Percentiles rank a stretch among this genome's conserved stretches.
Evolutionary conservation across 345 rosid species (phyloP).

Genomic region (Bruguiera parviflora): DNA sequence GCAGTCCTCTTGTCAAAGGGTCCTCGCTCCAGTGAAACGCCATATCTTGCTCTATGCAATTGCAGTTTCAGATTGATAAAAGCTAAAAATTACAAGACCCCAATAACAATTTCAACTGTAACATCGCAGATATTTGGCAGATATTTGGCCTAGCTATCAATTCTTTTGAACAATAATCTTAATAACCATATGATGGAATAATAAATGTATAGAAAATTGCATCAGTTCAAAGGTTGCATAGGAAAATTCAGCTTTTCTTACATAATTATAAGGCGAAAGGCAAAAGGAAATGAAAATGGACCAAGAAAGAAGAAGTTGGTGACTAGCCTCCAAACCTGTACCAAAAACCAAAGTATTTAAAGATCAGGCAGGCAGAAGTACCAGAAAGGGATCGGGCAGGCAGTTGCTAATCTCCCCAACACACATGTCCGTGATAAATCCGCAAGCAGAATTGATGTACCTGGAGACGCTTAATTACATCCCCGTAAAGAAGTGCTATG

Average conservation of each 20-base stretch:
- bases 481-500: conserved; percentile 45
- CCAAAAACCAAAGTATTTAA: background rate
- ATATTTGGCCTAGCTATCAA: background rate
- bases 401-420: background rate
- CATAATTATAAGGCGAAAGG: conserved; percentile 52
- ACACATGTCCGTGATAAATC: background rate
- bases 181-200: background rate
- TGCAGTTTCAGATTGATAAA: background rate
- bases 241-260: conserved; percentile 21
- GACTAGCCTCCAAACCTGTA: conserved; percentile 64
- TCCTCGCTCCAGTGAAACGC: conserved; percentile 58
- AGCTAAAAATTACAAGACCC: background rate
- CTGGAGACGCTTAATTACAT: conserved; percentile 52
- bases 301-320: conserved; percentile 62
- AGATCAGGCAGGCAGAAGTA: background rate
- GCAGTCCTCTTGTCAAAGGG: conserved; percentile 68
- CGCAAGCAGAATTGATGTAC: conserved; percentile 3
- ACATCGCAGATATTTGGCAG: background rate
- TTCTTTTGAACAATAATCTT: background rate
- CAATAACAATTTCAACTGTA: background rate
- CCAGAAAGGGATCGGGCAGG: background rate
- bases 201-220: background rate
- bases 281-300: conserved; percentile 47
- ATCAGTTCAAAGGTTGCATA: too few relatives aligned
- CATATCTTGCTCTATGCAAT: conserved; percentile 50